Conservation (phyloP, 805 yeast genomes). For the Ogataea degrootiae region DNA sequence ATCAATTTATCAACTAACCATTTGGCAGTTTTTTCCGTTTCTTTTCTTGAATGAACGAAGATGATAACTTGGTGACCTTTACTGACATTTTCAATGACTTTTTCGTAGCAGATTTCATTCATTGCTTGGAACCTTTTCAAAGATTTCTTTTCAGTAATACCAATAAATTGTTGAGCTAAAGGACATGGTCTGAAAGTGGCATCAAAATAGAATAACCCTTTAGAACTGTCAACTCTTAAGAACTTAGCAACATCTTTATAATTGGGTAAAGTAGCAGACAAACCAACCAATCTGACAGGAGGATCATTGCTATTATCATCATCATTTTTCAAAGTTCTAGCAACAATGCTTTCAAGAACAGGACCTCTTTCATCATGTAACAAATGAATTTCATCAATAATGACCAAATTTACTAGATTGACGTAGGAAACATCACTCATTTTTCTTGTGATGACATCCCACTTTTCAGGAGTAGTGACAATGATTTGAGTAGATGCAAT, state of each 20-base stretch:
- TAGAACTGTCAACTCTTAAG: conserved; percentile 53
- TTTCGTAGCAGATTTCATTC: conserved; percentile 88
- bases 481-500: conserved; percentile 73
- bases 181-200: conserved; percentile 90
- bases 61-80: conserved; percentile 77
- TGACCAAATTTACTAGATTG: conserved; percentile 60
- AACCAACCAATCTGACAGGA: conserved; percentile 67
- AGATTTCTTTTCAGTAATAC: conserved; percentile 79
- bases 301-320: conserved; percentile 33
- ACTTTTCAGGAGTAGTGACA: conserved; percentile 94
- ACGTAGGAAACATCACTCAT: conserved; percentile 61
- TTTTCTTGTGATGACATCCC: conserved; percentile 95
- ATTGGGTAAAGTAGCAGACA: conserved; percentile 92
- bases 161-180: conserved; percentile 79
- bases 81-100: conserved; percentile 56
- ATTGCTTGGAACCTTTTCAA: conserved; percentile 73
- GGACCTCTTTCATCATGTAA: conserved; percentile 96
- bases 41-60: conserved; percentile 92
- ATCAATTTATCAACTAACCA: conserved; percentile 59
- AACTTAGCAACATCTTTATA: conserved; percentile 82
- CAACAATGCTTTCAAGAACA: conserved; percentile 81
- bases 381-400: conserved; percentile 90
- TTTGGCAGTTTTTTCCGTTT: conserved; percentile 78
- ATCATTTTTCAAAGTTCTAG: conserved; percentile 58
- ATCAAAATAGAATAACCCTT: conserved; percentile 77